Base-by-base conservation (phyloP, 2,329 filamentous ascomycete genomes). In the Trichophyton benhamiae region DNA sequence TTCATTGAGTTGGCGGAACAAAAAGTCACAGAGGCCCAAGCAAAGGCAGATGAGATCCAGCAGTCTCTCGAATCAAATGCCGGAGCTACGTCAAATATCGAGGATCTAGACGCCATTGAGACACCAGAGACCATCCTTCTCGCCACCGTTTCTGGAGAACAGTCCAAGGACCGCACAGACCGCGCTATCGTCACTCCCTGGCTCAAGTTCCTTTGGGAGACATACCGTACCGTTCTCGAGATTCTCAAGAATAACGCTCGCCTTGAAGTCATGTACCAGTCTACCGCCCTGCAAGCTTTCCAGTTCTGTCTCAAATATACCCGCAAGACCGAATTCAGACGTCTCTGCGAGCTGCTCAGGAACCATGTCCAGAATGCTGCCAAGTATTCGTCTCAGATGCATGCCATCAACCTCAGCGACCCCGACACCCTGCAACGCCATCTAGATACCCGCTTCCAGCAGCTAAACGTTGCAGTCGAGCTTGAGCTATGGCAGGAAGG, bases 201-300 rank as follows among this genome's bases (percentile, higher is more conserved):
- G 94, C 84, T 99, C 72, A 99, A 99, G 80, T 99, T 99, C 74
- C 82, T 99, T 65, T 99, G 94, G 94, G 94, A 99, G 81, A 96
- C 94, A 15, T 99, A 99, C 80, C 88, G 94, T 65, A 99, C 94
- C 42, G 94, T 99, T 46, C 83, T 99, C 71, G 94, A 99, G 71
- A 99, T 99, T 71, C 86, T 99, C 72, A 91, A 95, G 80, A 99
- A 99, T 83, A 99, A 99, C 80, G 92, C 94, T 62, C 87, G 94
- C 63, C 84, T 99, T 62, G 94, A 99, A 80, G 85, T 95, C 62
- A 92, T 97, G 80, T 99, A 99, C 78, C 94, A 99, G 83, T 91
- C 87, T 76, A 99, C 94, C 61, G 94, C 94, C 68, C 90, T 92
- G 76, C 94, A 97, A 79, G 94, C 94, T 59, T 99, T 99, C 81